Conservation (phyloP, 2,329 filamentous ascomycete species). For the Fusarium sp. region DNA sequence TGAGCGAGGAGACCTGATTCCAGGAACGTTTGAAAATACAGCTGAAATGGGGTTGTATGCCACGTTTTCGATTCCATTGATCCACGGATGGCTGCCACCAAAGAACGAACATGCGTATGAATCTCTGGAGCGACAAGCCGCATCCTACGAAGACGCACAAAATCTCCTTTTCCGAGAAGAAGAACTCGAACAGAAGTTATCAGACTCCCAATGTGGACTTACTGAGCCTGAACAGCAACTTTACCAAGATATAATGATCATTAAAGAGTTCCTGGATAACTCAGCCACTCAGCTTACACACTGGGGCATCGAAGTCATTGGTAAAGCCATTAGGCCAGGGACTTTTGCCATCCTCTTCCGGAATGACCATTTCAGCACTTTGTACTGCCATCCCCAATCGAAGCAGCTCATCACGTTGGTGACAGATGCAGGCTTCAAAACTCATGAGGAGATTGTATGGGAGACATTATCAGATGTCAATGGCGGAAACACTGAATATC, state of each 20-base stretch:
- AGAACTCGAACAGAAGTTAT: slow-evolving; percentile 84
- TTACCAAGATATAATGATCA: slow-evolving; percentile 85
- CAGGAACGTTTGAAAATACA: slow-evolving; percentile 88
- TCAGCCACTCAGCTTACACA: slow-evolving; percentile 90
- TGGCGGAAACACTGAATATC: slow-evolving; percentile 84
- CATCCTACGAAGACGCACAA: slow-evolving; percentile 92
- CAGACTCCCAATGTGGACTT: slow-evolving; percentile 62
- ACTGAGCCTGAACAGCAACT: slow-evolving; percentile 80
- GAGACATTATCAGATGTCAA: slow-evolving; percentile 91
- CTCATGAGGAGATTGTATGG: slow-evolving; percentile 94
- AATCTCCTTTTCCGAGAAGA: slow-evolving; percentile 90
- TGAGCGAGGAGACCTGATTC: slow-evolving; percentile 63
- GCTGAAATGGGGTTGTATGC: slow-evolving; percentile 91
- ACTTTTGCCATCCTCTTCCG: slow-evolving; percentile 92
- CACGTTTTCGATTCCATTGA: slow-evolving; percentile 87
- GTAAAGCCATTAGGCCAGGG: slow-evolving; percentile 77
- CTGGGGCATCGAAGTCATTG: slow-evolving; percentile 82
- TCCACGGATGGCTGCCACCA: slow-evolving; percentile 93
- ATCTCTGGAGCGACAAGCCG: slow-evolving; percentile 80
- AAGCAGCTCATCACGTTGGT: slow-evolving; percentile 84
- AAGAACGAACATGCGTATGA: slow-evolving; percentile 73
- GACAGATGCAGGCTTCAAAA: slow-evolving; percentile 91
- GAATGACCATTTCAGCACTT: slow-evolving; percentile 95
- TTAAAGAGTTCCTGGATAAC: slow-evolving; percentile 83
- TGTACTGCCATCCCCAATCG: slow-evolving; percentile 88